A percentile compares a stretch with the other conserved stretches of the same genome.
Conservation (phyloP, 2,329 filamentous ascomycete genomes). For the Allantophomopsis lycopodina region DNA sequence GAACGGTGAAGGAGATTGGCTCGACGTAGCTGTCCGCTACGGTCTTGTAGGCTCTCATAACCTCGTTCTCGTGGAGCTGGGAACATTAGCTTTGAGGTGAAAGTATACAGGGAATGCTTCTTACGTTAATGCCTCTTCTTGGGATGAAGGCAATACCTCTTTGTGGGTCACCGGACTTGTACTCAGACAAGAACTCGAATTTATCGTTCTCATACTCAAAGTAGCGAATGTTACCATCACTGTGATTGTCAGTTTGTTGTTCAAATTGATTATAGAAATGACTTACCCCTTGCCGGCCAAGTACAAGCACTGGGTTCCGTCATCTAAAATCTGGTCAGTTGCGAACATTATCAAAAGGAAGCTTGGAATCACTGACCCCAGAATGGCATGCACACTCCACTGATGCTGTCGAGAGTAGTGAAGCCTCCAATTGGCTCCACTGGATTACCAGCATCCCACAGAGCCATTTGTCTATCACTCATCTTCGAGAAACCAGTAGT, state of each 20-base stretch:
- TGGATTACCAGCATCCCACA: constrained; percentile 83
- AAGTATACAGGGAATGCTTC: constrained; percentile 12
- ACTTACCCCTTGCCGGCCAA: constrained; percentile 90
- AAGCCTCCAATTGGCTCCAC: constrained; percentile 80
- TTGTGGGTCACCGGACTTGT: constrained; percentile 94
- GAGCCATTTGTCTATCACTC: constrained; percentile 90
- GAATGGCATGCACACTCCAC: constrained; percentile 98
- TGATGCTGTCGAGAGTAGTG: constrained; percentile 83
- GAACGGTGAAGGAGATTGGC: constrained; percentile 94
- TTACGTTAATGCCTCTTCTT: constrained; percentile 81
- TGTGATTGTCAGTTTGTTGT: constrained; percentile 21
- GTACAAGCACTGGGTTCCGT: constrained; percentile 89
- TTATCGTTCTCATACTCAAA: constrained; percentile 98
- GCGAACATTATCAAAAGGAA: constrained; percentile 7
- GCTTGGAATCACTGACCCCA: constrained; percentile 47
- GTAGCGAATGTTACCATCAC: constrained; percentile 97
- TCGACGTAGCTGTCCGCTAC: constrained; percentile 91
- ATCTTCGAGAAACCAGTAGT: constrained; percentile 97
- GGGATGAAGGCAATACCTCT: constrained; percentile 89
- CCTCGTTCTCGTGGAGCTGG: constrained; percentile 84
- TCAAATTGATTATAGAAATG: background rate
- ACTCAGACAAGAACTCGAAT: constrained; percentile 92
- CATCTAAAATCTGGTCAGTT: constrained; percentile 34
- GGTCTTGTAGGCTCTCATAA: constrained; percentile 94
- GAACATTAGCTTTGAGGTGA: constrained; percentile 7